Evolutionary conservation across 768 basidiomycete genomes (phyloP), one percentile per base, ranked within the genome.

Genomic region (Boletus eberwhitei): DNA sequence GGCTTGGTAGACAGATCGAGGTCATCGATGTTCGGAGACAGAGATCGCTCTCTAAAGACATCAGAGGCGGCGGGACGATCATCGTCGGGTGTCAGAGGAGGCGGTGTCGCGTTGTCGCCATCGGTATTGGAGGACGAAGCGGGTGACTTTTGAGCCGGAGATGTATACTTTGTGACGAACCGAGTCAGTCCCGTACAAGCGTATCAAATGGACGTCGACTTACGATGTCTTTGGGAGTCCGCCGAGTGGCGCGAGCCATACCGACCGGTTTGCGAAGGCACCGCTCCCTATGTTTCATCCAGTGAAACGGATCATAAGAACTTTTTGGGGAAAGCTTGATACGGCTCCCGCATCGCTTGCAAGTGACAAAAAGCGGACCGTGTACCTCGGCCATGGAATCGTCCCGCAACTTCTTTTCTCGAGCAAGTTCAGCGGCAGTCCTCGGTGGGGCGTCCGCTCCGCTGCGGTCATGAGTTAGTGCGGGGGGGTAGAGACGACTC

Each of bases 251-350:
- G 34, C 61, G 66, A 5, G 56, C 44, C 2, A 59, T 50, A 11
- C 59, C 64, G n/a, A 70, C 63, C 2, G 69, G 57, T 54, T 75
- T 79, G 69, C 78, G 82, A 50, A 81, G 64, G 65, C 87, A 88
- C 31, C 85, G 76, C 38, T 74, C 74, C 32, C 81, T 76, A 62
- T 88, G 87, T 59, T 79, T 84, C 42, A 71, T 65, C 87, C 87
- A 88, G 67, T 88, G 86, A 61, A 79, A 80, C 31, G 77, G 76
- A 61, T 88, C 87, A 60, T 78, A 88, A 21, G 75, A 74, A 67
- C 83, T 85, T 70, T 87, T 88, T 32, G 75, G 68, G 16, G 86
- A 87, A 26, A 88, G 79, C 65, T 86, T 86, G 69, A 88, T 87
- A 14, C 73, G 70, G 29, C 62, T 70, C 36, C 75, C 73, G 67